These are phyloP conservation scores for Penicillium sp. DNA, from an alignment of 2,329 filamentous ascomycete genomes.

Conservation along the genomic window DNA sequence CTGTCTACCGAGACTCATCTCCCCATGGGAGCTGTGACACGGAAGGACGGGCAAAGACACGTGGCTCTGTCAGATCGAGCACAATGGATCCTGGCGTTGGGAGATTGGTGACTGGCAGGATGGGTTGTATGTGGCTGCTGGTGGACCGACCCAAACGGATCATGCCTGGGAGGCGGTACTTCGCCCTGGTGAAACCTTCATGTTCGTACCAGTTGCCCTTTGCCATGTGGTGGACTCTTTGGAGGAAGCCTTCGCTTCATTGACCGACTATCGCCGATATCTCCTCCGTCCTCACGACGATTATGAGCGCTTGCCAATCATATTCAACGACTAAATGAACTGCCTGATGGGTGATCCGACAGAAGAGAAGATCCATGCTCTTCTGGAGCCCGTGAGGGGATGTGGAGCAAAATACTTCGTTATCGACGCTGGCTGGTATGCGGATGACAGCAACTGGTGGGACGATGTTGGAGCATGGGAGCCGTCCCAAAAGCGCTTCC, in stretches of 20 bases:
- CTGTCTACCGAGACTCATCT: slow-evolving; percentile 41
- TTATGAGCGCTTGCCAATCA: slow-evolving; percentile 38
- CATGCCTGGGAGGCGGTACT: not conserved
- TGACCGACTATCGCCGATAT: slow-evolving; percentile 40
- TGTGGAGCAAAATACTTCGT: slow-evolving; percentile 46
- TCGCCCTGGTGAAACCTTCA: not conserved
- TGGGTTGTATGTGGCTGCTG: slow-evolving; percentile 38
- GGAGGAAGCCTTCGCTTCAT: slow-evolving; percentile 34
- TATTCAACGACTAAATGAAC: slow-evolving; percentile 52
- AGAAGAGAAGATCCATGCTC: slow-evolving; percentile 41
- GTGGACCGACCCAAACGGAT: slow-evolving; percentile 35
- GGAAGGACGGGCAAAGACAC: slow-evolving; percentile 29
- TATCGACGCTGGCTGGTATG: slow-evolving; percentile 48
- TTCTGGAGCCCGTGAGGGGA: slow-evolving; percentile 36
- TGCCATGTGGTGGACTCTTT: slow-evolving; percentile 29
- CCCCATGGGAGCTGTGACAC: slow-evolving; percentile 40
- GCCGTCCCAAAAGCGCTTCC: slow-evolving; percentile 42
- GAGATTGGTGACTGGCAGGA: slow-evolving; percentile 46
- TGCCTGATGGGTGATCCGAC: slow-evolving; percentile 48
- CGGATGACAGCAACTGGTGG: slow-evolving; percentile 47
- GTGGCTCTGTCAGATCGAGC: slow-evolving; percentile 47
- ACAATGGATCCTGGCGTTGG: slow-evolving; percentile 47
- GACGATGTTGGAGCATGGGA: slow-evolving; percentile 46
- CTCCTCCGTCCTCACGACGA: slow-evolving; percentile 41
- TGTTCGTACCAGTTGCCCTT: slow-evolving; percentile 22